These are phyloP conservation scores for Nicotiana attenuata DNA, from an alignment of 257 asterid species.

Conservation along the genomic window DNA sequence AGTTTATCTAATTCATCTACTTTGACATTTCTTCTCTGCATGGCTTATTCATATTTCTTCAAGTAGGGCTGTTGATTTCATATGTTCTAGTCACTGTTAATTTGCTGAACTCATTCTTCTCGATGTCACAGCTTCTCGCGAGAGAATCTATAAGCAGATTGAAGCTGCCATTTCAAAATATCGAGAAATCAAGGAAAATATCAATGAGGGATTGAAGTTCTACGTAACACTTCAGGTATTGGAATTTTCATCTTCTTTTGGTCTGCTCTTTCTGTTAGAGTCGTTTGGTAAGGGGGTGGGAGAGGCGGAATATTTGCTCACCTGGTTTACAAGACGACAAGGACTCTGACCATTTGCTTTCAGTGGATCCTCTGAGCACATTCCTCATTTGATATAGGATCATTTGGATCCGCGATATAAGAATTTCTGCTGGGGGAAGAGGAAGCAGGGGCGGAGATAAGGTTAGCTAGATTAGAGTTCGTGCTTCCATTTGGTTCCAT, in stretches of 20 bases:
- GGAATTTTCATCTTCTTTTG: constrained; percentile 4
- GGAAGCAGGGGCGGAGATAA: not conserved
- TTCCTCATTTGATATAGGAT: not conserved
- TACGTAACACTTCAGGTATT: constrained; percentile 92
- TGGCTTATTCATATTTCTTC: not conserved
- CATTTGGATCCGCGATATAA: not conserved
- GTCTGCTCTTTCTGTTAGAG: not conserved
- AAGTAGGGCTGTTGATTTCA: not conserved
- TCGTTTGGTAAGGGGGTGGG: not conserved
- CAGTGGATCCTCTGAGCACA: not conserved
- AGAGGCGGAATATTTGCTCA: not conserved
- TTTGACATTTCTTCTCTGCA: not conserved
- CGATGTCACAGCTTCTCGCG: constrained; percentile 71
- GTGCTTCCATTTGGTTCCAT: not conserved
- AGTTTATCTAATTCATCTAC: not conserved
- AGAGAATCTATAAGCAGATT: constrained; percentile 82
- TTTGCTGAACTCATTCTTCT: constrained; percentile 15
- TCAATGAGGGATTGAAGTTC: constrained; percentile 93
- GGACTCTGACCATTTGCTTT: not conserved
- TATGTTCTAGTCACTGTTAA: not conserved
- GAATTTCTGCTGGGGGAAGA: not conserved
- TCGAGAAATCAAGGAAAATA: constrained; percentile 87
- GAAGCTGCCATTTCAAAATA: constrained; percentile 90
- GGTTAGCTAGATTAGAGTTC: not conserved
- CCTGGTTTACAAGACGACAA: not conserved